These are phyloP conservation scores for Guillardia theta DNA, from an alignment of 78 protist genomes.

Conservation along the genomic window DNA sequence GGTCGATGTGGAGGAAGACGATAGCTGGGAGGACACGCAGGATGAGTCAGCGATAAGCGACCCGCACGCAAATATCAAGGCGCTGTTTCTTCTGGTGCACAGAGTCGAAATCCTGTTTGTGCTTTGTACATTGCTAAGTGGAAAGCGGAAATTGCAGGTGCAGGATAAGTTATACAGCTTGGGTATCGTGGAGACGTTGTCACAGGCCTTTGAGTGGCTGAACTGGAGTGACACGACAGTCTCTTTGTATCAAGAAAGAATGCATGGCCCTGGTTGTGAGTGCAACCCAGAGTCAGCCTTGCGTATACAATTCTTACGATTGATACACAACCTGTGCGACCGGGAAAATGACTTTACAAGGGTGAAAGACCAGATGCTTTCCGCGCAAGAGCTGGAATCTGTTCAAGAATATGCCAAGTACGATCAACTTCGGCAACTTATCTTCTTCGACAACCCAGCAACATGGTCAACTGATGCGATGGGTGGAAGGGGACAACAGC, in stretches of 20 bases:
- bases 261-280: not conserved
- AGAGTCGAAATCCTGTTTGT: constrained; percentile 18
- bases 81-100: not conserved
- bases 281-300: not conserved
- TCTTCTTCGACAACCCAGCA: not conserved
- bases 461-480: too few relatives aligned
- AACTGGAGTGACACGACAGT: not conserved
- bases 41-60: not conserved
- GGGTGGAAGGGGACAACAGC: too few relatives aligned
- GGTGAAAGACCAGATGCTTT: not conserved
- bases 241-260: not conserved
- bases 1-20: too few relatives aligned
- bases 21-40: too few relatives aligned
- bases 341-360: not conserved
- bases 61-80: constrained; percentile 8
- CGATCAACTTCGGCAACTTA: not conserved
- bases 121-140: not conserved
- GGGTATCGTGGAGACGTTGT: not conserved
- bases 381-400: not conserved
- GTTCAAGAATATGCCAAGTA: not conserved
- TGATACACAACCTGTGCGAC: not conserved
- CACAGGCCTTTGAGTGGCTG: not conserved
- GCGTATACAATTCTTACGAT: not conserved
- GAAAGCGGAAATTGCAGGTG: constrained; percentile 3
- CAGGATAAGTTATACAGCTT: not conserved